Conservation (phyloP, 1,284 basidiomycete genomes). For the Uromyces viciae-fabae region DNA sequence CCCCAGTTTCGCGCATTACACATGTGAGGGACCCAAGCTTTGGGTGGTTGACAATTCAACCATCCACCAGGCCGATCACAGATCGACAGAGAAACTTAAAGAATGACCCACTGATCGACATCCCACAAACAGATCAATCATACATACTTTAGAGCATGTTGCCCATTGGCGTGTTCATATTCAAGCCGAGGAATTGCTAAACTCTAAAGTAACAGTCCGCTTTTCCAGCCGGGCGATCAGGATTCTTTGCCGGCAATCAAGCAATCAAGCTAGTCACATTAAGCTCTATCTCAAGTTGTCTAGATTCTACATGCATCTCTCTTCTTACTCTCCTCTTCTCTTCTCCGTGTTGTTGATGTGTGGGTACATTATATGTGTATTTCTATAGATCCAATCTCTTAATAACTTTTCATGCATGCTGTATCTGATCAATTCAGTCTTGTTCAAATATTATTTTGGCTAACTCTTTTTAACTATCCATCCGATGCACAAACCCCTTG, state of each 20-base stretch:
- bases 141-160: too few relatives aligned
- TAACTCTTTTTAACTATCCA: conserved; percentile 12
- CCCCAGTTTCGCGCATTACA: too few relatives aligned
- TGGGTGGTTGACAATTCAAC: too few relatives aligned
- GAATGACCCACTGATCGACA: too few relatives aligned
- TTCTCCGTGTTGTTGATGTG: background rate
- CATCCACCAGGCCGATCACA: too few relatives aligned
- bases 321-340: conserved; percentile 8
- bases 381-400: conserved; percentile 1
- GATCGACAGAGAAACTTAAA: too few relatives aligned
- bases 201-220: background rate
- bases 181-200: background rate
- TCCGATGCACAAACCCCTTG: conserved; percentile 23
- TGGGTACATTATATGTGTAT: conserved; percentile 5
- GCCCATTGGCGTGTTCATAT: background rate
- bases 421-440: conserved; percentile 25
- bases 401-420: conserved; percentile 1
- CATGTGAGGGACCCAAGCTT: too few relatives aligned
- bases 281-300: background rate
- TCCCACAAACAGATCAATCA: too few relatives aligned
- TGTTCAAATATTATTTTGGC: conserved; percentile 4
- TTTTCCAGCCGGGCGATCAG: conserved; percentile 29
- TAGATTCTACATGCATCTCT: conserved; percentile 2
- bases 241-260: conserved; percentile 1
- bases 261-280: conserved; percentile 19